Evolutionary conservation across 495 filamentous ascomycete species (phyloP).

Genomic region (Penicillium roqueforti): DNA sequence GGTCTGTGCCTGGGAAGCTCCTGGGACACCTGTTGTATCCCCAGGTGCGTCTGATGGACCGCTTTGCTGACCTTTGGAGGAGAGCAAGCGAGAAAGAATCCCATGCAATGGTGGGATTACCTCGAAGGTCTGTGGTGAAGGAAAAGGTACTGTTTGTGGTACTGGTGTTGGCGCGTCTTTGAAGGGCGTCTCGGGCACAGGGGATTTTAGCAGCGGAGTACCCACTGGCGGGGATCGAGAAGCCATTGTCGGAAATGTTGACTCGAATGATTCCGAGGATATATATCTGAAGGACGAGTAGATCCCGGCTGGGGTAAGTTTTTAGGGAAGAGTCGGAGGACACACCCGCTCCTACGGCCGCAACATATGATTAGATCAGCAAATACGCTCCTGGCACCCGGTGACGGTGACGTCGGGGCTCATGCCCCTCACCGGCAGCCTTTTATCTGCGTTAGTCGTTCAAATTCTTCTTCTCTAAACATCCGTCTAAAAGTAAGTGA

Average conservation of each 20-base stretch:
- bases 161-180: conserved; percentile 35
- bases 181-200: conserved; percentile 40
- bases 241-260: conserved; percentile 28
- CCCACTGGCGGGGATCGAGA: conserved; percentile 37
- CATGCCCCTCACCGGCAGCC: conserved; percentile 36
- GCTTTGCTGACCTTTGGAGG: conserved; percentile 21
- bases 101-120: conserved; percentile 76
- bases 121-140: conserved; percentile 65
- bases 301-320: conserved; percentile 28
- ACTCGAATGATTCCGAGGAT: conserved; percentile 17
- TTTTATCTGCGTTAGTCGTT: conserved; percentile 17
- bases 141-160: conserved; percentile 51
- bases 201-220: conserved; percentile 38
- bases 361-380: neutral
- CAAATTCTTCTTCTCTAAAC: conserved; percentile 23
- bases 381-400: conserved; percentile 2
- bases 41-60: conserved; percentile 20
- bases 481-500: conserved; percentile 23
- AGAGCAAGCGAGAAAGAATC: conserved; percentile 69
- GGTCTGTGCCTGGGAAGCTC: conserved; percentile 23
- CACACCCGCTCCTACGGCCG: neutral
- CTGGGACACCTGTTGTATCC: conserved; percentile 22
- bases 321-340: conserved; percentile 41
- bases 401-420: conserved; percentile 29
- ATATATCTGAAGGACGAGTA: conserved; percentile 7